Percentiles rank a stretch among this genome's conserved stretches.
phyloP scores from a whole-genome alignment of 345 rosid species.

The Aegle marmelos region DNA sequence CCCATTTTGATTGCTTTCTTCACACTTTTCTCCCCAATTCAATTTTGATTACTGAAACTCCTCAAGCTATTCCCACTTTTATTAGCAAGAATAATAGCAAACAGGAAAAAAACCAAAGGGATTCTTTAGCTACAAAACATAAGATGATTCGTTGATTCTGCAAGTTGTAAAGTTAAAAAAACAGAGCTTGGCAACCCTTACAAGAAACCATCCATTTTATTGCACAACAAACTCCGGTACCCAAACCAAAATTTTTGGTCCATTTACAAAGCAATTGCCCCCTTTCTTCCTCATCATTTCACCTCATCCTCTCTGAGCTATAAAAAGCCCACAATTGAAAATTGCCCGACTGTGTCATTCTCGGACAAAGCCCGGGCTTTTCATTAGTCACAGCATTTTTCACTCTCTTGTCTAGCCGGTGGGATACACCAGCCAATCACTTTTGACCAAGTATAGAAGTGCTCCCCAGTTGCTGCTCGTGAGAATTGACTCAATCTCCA shows the following conservation, averaged over 20 bases:
- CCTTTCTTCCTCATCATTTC: not conserved
- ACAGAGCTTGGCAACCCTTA: slow-evolving; percentile 5
- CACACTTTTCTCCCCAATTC: not conserved
- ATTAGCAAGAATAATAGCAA: not conserved
- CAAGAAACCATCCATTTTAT: slow-evolving; percentile 12
- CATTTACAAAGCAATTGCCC: not conserved
- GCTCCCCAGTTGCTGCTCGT: not conserved
- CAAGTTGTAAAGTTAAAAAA: slow-evolving; percentile 19
- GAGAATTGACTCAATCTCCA: not conserved
- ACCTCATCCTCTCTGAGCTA: not conserved
- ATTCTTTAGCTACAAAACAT: not conserved
- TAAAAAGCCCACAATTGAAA: slow-evolving; percentile 18
- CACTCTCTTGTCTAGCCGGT: not conserved
- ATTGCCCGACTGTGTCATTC: not conserved
- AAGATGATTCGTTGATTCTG: slow-evolving; percentile 17
- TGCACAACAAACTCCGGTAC: not conserved
- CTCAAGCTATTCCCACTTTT: not conserved
- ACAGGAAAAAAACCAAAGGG: not conserved
- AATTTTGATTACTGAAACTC: not conserved
- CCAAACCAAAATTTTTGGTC: not conserved
- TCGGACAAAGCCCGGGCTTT: not conserved
- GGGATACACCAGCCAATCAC: not conserved
- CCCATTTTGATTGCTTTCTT: no score
- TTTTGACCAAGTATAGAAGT: not conserved
- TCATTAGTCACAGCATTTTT: not conserved